Evolutionary conservation across 169 alveolate species (phyloP), one percentile per base, ranked within the genome.

Genomic region (Plasmodium gallinaceum): DNA sequence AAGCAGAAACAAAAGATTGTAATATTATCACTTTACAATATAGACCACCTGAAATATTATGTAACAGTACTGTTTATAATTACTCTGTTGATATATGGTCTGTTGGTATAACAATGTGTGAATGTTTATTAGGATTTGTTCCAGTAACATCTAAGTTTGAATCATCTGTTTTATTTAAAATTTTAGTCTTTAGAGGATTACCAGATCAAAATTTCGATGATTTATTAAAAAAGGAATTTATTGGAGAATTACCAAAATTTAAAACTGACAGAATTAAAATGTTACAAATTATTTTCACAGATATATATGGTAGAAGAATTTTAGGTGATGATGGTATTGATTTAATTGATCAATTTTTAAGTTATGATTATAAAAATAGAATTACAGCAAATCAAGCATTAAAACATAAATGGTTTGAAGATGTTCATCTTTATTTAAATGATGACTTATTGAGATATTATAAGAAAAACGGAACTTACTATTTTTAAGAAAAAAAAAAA

Each of bases 351-450:
- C 93, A 92, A 64, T 95, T 96, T 93, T 93, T 96, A 37, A 93
- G 93, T 45, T 94, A 88, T 72, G 91, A 93, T 73, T 97, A 97
- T 22, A 83, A 85, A 18, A 88, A 92, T 68, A 92, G 98, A 74
- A 94, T 96, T 1, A 95, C 97, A 32, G 97, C 97, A 22, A 85
- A 91, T 61, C 96, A 95, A 66, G 96, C 96, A 26, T 73, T 96
- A 14, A 80, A 88, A 22, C 98, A 96, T 88, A 92, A 93, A 16
- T 96, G 97, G 94, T 96, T 96, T 64, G 86, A 90, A 45, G 95
- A 95, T 72, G 92, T 94, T n/a, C 88, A 88, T 26, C 26, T 80
- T 9, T 45, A 66, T 43, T 48, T 80, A 7, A 80, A 80, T 54
- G 83, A 80, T 22, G 74, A 70, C 20, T 60, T 80, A 14, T 61